A percentile compares a stretch with the other conserved stretches of the same genome.
These are phyloP conservation scores for Mycena maculata DNA, from an alignment of 768 basidiomycete species.

Conservation along the genomic window DNA sequence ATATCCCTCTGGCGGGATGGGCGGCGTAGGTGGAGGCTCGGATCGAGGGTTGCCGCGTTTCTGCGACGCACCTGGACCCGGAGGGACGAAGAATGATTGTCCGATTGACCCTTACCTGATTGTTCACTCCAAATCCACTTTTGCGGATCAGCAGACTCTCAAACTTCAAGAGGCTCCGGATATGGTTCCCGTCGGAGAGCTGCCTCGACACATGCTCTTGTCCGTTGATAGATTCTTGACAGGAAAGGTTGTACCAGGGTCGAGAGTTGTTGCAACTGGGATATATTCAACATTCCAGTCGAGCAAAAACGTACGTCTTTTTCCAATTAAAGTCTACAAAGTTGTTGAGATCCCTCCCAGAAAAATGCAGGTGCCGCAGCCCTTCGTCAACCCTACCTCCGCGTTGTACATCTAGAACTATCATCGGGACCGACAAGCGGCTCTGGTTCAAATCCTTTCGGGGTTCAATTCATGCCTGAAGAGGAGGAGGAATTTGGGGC, in stretches of 20 bases:
- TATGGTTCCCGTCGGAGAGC: conserved; percentile 99
- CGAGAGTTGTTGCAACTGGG: conserved; percentile 94
- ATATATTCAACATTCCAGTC: conserved; percentile 97
- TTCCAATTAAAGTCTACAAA: neutral
- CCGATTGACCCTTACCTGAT: conserved; percentile 97
- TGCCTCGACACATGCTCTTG: conserved; percentile 94
- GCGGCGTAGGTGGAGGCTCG: conserved; percentile 88
- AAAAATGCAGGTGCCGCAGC: conserved; percentile 89
- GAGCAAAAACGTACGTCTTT: conserved; percentile 75
- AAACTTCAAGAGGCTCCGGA: conserved; percentile 99
- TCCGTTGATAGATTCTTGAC: conserved; percentile 93
- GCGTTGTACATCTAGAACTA: conserved; percentile 91
- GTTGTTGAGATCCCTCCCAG: conserved; percentile 46
- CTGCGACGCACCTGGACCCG: conserved; percentile 84
- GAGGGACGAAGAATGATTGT: conserved; percentile 93
- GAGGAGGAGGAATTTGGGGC: conserved; percentile 97
- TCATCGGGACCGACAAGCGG: conserved; percentile 81
- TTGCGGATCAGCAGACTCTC: conserved; percentile 95
- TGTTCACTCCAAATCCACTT: conserved; percentile 92
- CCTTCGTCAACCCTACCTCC: conserved; percentile 93
- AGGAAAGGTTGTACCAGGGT: conserved; percentile 94
- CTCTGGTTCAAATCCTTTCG: conserved; percentile 84
- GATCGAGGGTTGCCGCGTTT: conserved; percentile 87
- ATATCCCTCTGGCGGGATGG: conserved; percentile 81
- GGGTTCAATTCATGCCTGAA: conserved; percentile 89